Base-by-base conservation (phyloP, 495 filamentous ascomycete genomes). In the Trichoderma gamsii region DNA sequence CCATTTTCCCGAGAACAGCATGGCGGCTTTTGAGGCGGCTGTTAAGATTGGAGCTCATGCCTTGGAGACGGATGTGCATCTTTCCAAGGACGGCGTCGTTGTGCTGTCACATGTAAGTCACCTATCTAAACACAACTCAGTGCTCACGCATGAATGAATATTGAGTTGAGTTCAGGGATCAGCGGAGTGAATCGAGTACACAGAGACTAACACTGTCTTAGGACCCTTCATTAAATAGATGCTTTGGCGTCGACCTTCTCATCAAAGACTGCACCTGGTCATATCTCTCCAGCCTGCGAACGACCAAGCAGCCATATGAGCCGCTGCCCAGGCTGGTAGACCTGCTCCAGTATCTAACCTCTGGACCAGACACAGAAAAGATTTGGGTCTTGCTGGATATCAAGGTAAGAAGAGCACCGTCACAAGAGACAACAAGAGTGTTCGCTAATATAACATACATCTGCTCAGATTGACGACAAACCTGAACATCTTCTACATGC, bases 381-480 rank as follows among this genome's bases (percentile, higher is more conserved):
- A 79, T 92, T 5, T 97, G 94, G 93, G 65, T 93, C 3, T 76
- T 98, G 56, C 81, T 98, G 0, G 94, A 98, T 74, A 91, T 98
- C 72, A 98, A 98, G 78, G 88, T 92, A 25, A 66, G 64, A 63
- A 35, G 29, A 4, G 29, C 29, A 29, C 29, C 29, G 29, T 29
- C 29, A 29, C 29, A 29, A n/a, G 5, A 35, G 23, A 63, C 8
- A 63, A 63, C 0, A 13, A 13, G 23, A 25, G 15, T 4, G 3
- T n/a, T 49, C n/a, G 2, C n/a, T 49, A 49, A n/a, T 16, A n/a
- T 29, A 29, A 49, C n/a, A 18, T 25, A 8, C 27, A 12, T 59
- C 63, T 68, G 0, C 27, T 21, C 5, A 77, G 76, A 88, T 84
- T 15, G 83, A 89, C 73, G 89, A 96, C 72, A 83, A 94, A 69